Conservation (phyloP, 306 rosid species). For the Senna siamea region DNA sequence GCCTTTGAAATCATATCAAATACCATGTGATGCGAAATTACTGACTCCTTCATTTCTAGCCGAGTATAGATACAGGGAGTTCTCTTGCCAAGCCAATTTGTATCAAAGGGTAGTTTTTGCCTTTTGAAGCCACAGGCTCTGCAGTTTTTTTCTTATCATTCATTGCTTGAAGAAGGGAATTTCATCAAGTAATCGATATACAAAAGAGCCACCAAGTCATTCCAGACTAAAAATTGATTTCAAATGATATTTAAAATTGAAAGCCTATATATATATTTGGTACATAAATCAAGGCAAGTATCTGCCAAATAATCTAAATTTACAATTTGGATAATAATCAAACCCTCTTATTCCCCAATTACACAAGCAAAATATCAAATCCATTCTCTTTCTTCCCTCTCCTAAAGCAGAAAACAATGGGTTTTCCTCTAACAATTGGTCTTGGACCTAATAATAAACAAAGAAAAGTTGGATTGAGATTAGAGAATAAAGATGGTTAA, state of each 20-base stretch:
- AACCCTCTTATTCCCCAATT: slow-evolving; percentile 52
- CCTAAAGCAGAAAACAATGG: slow-evolving; percentile 45
- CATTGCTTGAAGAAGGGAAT: too few relatives aligned
- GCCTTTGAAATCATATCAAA: too few relatives aligned
- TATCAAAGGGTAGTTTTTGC: neutral
- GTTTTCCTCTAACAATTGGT: slow-evolving; percentile 34
- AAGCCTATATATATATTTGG: neutral
- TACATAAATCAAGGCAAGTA: slow-evolving; percentile 37
- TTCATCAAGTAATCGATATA: slow-evolving; percentile 20
- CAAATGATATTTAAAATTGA: slow-evolving; percentile 31
- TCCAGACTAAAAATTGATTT: slow-evolving; percentile 2
- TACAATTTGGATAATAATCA: slow-evolving; percentile 44
- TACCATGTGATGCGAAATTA: too few relatives aligned
- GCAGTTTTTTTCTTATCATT: too few relatives aligned
- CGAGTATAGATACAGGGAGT: too few relatives aligned
- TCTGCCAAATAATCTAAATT: slow-evolving; percentile 46
- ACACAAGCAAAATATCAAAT: slow-evolving; percentile 42
- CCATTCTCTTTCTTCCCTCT: neutral
- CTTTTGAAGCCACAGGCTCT: neutral
- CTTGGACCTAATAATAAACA: neutral
- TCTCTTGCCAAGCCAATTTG: too few relatives aligned
- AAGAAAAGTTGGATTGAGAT: slow-evolving; percentile 6
- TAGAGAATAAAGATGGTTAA: slow-evolving; percentile 41
- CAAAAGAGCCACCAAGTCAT: slow-evolving; percentile 29
- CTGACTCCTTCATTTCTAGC: too few relatives aligned